Evolutionary conservation across 306 rosid species (phyloP).

Genomic region (Oxytropis ochrocephala): DNA sequence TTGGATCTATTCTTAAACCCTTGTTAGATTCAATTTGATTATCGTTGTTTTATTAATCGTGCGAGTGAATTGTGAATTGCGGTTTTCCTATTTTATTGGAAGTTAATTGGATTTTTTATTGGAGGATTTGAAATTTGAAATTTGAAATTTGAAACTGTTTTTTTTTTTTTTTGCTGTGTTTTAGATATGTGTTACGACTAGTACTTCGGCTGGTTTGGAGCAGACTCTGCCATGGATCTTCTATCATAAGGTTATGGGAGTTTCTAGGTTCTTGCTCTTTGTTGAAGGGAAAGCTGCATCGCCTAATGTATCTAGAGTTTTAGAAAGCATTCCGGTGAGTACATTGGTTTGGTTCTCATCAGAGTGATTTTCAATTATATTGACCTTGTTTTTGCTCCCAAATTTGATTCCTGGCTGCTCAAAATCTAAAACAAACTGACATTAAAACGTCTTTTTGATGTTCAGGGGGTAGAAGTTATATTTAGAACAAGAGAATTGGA

Average conservation of each 20-base stretch:
- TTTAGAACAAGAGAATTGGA: slow-evolving; percentile 82
- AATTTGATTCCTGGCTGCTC: too few species aligned
- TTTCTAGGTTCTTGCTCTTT: slow-evolving; percentile 72
- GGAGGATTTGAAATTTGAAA: neutral
- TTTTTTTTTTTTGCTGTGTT: neutral
- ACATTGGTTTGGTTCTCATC: neutral
- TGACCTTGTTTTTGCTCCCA: too few species aligned
- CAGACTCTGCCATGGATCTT: slow-evolving; percentile 93
- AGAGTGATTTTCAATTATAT: too few species aligned
- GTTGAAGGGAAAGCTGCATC: slow-evolving; percentile 97
- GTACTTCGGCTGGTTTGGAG: slow-evolving; percentile 84
- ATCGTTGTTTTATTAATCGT: too few species aligned
- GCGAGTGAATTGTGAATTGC: too few species aligned
- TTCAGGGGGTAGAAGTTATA: slow-evolving; percentile 85
- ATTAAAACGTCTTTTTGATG: neutral
- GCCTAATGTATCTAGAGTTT: slow-evolving; percentile 63
- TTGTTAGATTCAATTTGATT: neutral
- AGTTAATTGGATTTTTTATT: neutral
- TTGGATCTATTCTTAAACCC: slow-evolving; percentile 17
- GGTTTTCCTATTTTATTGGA: too few species aligned
- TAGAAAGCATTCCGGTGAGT: slow-evolving; percentile 88
- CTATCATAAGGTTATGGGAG: slow-evolving; percentile 93
- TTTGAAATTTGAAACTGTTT: neutral
- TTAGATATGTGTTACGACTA: slow-evolving; percentile 67
- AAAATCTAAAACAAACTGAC: too few species aligned